These are phyloP conservation scores for Dioszegia aurantiaca DNA, from an alignment of 768 basidiomycete genomes.

Conservation along the genomic window DNA sequence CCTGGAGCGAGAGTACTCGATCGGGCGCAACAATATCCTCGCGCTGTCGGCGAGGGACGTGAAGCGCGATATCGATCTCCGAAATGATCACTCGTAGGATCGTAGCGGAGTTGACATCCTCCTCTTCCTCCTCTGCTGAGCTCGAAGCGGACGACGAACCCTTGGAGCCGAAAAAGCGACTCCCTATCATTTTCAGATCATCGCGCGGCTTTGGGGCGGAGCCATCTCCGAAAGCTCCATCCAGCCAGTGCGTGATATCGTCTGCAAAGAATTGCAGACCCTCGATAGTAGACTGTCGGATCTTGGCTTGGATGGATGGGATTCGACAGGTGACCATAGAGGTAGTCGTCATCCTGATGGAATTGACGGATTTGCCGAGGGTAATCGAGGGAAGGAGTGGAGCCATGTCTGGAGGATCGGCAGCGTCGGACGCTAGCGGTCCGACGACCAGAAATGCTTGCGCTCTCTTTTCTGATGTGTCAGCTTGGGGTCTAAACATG, in stretches of 20 bases:
- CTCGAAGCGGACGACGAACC: slow-evolving; percentile 40
- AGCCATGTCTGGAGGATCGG: slow-evolving; percentile 21
- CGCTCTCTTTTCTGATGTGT: slow-evolving; percentile 29
- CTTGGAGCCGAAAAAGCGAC: slow-evolving; percentile 59
- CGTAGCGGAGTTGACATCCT: slow-evolving; percentile 24
- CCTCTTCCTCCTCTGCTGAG: slow-evolving; percentile 32
- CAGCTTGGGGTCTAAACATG: background rate
- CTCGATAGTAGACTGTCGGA: slow-evolving; percentile 64
- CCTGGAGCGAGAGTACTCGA: slow-evolving; percentile 54
- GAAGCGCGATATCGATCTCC: slow-evolving; percentile 56
- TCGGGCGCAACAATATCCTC: slow-evolving; percentile 10
- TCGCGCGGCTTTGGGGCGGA: slow-evolving; percentile 55
- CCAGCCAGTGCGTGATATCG: slow-evolving; percentile 71
- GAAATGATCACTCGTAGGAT: slow-evolving; percentile 26
- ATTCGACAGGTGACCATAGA: slow-evolving; percentile 51
- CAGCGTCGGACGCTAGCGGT: slow-evolving; percentile 35
- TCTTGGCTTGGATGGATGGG: slow-evolving; percentile 59
- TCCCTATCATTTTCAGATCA: slow-evolving; percentile 66
- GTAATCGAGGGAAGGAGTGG: slow-evolving; percentile 34
- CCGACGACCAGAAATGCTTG: slow-evolving; percentile 45
- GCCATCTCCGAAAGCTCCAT: slow-evolving; percentile 53
- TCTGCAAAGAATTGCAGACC: slow-evolving; percentile 84
- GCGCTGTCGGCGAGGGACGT: slow-evolving; percentile 56
- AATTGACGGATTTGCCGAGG: slow-evolving; percentile 13
- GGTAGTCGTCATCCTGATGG: slow-evolving; percentile 15